Base-by-base conservation (phyloP, 2,329 filamentous ascomycete species). In the Neonectria magnoliae region DNA sequence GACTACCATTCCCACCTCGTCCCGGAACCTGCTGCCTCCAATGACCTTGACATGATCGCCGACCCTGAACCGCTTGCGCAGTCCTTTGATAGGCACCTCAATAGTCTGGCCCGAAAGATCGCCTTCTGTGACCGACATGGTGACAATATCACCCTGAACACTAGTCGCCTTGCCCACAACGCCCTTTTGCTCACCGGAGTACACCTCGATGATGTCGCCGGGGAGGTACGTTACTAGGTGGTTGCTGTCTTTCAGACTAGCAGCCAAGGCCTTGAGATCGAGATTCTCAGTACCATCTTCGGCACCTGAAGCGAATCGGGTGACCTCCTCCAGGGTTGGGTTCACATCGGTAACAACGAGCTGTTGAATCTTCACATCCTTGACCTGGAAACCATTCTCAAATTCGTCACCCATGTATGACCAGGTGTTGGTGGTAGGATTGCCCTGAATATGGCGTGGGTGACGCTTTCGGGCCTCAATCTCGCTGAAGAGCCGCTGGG, bases 1-100 rank as follows among this genome's bases (percentile, higher is more conserved):
- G 69, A 98, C 94, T 56, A 99, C 94, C 88, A 98, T 97, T 79
- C 96, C 96, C 48, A 98, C 92, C 81, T 99, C 96, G 73, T 98
- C 96, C 60, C 93, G 90, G 78, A 94, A 98, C 73, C 93, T 92
- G 81, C 94, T 97, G 42, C 94, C 95, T 60, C 96, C 95, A 76
- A 98, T 97, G 71, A 99, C 96, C 83, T 98, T 98, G 83, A 99
- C 96, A 76, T 99, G 96, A 75, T 99, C 96, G 84, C 96, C 96
- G 67, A 94, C 87, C 69, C 88, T 90, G 86, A 99, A 99, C 31
- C 93, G 88, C 81, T 99, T 99, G 62, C 96, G 92, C 27, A 99
- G 85, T 48, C 93, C 93, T 80, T 96, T 97, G 67, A 94, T 91
- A 1, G 96, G 96, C 11, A 97, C 94, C 77, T 98, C 95, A 50